Conservation (phyloP, 306 rosid genomes). For the Ormosia semicastrata region DNA sequence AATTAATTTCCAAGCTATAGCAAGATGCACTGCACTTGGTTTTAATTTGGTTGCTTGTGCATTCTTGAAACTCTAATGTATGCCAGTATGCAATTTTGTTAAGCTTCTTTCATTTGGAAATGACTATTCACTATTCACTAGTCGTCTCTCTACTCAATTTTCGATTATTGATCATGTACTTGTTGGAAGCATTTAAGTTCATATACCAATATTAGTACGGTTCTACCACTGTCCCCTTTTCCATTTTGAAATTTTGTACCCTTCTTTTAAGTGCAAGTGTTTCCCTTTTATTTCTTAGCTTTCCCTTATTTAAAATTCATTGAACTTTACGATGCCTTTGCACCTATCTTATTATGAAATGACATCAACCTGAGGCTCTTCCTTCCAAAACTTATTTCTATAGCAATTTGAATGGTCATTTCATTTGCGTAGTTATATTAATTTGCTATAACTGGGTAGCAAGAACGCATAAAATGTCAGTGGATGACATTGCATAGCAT, state of each 20-base stretch:
- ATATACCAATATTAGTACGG: conserved; percentile 32
- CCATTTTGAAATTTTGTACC: conserved; percentile 49
- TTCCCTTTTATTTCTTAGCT: conserved; percentile 15
- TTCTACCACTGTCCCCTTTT: conserved; percentile 35
- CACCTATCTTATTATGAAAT: conserved; percentile 25
- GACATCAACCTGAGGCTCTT: conserved; percentile 36
- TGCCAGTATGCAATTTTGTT: neutral
- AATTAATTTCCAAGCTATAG: neutral
- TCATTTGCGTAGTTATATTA: conserved; percentile 16
- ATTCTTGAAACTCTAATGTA: conserved; percentile 16
- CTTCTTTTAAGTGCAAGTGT: conserved; percentile 51
- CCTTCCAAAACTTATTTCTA: conserved; percentile 15
- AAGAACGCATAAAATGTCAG: neutral
- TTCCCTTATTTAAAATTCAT: conserved; percentile 5
- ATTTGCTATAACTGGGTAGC: conserved; percentile 19
- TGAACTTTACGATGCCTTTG: conserved; percentile 29
- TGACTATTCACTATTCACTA: conserved; percentile 22
- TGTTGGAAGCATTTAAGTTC: conserved; percentile 17
- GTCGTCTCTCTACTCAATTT: conserved; percentile 23
- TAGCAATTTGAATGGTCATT: conserved; percentile 34
- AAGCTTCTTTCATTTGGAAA: conserved; percentile 34
- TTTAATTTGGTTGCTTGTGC: neutral
- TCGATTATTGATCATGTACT: conserved; percentile 24
- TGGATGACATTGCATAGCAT: conserved; percentile 27
- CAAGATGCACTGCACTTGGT: conserved; percentile 17